phyloP scores from a whole-genome alignment of 2,329 filamentous ascomycete genomes.

The Talaromyces pinophilus region DNA sequence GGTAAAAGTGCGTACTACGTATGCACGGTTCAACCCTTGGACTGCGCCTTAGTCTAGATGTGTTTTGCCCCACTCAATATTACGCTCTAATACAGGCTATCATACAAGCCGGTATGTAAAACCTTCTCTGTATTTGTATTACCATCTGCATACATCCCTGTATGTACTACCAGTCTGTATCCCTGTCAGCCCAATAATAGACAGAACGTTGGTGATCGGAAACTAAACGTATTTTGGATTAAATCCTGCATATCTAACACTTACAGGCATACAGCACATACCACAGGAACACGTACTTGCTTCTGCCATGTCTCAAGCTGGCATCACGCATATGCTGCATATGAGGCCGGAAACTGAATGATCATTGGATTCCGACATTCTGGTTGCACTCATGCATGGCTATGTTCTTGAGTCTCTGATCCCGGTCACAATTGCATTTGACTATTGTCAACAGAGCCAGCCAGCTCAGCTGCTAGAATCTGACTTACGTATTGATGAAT shows the following conservation, averaged over 20 bases:
- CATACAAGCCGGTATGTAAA: conserved; percentile 9
- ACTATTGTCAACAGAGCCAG: background rate
- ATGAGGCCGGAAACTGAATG: background rate
- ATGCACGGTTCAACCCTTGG: background rate
- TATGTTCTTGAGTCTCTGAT: background rate
- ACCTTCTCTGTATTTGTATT: background rate
- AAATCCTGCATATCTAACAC: background rate
- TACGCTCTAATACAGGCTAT: background rate
- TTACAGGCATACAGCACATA: background rate
- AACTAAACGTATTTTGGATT: background rate
- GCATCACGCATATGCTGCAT: background rate
- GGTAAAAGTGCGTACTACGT: background rate
- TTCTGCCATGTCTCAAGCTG: background rate
- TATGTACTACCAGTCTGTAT: background rate
- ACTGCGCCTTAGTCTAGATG: background rate
- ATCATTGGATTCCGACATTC: background rate
- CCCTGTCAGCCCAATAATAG: background rate
- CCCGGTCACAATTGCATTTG: background rate
- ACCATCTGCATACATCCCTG: background rate
- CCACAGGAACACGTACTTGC: background rate
- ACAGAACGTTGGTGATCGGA: background rate
- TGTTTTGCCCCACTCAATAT: background rate
- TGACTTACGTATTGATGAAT: background rate
- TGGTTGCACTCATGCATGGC: background rate
- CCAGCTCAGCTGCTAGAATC: background rate